Percentiles rank a stretch among this genome's conserved stretches.
These are phyloP conservation scores for Casuarina glauca DNA, from an alignment of 306 rosid genomes.

Conservation along the genomic window DNA sequence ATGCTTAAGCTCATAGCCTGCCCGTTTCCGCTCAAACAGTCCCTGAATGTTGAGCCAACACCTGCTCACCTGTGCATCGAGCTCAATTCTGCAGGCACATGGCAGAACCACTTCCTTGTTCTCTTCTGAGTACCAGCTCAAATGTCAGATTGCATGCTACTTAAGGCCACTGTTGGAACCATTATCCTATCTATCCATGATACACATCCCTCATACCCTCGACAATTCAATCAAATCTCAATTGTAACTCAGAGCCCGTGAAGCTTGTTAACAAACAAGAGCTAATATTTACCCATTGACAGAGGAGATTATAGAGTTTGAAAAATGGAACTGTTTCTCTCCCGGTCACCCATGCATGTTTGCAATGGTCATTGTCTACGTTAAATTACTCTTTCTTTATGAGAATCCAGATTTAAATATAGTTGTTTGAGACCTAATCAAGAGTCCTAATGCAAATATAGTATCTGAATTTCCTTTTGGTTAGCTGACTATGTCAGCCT, in stretches of 20 bases:
- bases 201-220: no score
- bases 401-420: neutral
- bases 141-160: no score
- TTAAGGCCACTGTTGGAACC: no score
- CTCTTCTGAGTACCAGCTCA: no score
- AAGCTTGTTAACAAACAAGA: neutral
- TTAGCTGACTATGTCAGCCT: neutral
- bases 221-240: no score
- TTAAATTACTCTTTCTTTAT: neutral
- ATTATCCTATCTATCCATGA: no score
- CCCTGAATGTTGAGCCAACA: no score
- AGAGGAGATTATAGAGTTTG: neutral
- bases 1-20: no score
- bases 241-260: neutral
- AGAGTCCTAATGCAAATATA: neutral
- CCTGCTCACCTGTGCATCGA: no score
- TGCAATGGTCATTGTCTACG: neutral
- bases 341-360: neutral
- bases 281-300: neutral
- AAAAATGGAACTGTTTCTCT: neutral
- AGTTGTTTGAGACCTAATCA: neutral
- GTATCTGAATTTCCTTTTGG: neutral
- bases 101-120: no score
- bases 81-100: no score
- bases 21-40: no score